A percentile compares a stretch with the other conserved stretches of the same genome.
Evolutionary conservation across 352 stramenopile species (phyloP).

Genomic region (Pythium sukuiense): DNA sequence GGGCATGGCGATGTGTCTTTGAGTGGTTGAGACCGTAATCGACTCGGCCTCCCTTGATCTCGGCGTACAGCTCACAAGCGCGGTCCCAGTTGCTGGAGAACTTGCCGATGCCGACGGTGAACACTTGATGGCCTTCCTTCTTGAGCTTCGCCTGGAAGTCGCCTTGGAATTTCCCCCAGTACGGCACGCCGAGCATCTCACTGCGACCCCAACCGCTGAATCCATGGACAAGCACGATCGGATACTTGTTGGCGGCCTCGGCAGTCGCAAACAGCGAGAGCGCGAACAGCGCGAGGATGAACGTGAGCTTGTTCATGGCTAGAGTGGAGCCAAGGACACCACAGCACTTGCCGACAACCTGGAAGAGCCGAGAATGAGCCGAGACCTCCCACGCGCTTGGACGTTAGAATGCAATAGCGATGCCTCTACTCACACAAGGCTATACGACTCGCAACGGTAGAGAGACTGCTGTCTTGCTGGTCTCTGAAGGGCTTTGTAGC

Average conservation of each 20-base stretch:
- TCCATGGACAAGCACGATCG: slow-evolving; percentile 54
- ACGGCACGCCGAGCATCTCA: slow-evolving; percentile 46
- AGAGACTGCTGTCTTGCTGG: no score
- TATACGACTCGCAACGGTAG: no score
- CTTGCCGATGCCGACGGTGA: slow-evolving; percentile 47
- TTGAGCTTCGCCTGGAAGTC: slow-evolving; percentile 35
- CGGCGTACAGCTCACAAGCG: slow-evolving; percentile 45
- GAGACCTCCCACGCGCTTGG: no score
- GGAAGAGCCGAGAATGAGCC: no score
- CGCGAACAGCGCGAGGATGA: not conserved
- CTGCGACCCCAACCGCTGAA: slow-evolving; percentile 46
- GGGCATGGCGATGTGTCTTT: slow-evolving; percentile 28
- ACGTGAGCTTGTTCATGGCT: slow-evolving; percentile 5
- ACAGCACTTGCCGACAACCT: no score
- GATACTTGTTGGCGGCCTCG: slow-evolving; percentile 36
- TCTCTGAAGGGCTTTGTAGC: no score
- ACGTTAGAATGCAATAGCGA: no score
- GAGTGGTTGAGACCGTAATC: slow-evolving; percentile 43
- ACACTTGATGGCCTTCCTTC: slow-evolving; percentile 41
- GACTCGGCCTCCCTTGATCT: slow-evolving; percentile 43
- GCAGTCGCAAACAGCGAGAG: not conserved
- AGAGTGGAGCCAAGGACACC: no score
- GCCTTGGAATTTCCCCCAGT: slow-evolving; percentile 51
- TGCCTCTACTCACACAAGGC: no score
- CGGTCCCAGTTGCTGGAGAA: slow-evolving; percentile 48